Conservation (phyloP, 495 filamentous ascomycete species). For the Paragyromitra xinjiangensis region DNA sequence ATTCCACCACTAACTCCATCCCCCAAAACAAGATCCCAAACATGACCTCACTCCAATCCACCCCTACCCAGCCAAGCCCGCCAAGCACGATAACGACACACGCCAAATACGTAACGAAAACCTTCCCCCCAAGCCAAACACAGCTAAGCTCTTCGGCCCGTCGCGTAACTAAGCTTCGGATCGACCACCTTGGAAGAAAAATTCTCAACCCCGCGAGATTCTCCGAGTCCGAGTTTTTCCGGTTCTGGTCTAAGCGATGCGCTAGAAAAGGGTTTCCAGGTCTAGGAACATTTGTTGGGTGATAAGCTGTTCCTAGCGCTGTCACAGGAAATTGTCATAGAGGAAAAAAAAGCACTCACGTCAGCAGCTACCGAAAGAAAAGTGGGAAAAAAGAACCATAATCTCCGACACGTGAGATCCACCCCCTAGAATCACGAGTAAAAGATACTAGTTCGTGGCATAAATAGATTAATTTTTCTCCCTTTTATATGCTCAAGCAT, state of each 20-base stretch:
- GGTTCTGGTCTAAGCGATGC: not conserved
- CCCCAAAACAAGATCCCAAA: not conserved
- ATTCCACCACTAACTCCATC: not conserved
- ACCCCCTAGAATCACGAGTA: not conserved
- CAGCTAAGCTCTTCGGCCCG: not conserved
- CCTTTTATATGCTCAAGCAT: slow-evolving; percentile 23
- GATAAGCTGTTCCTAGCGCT: slow-evolving; percentile 22
- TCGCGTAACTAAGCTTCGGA: slow-evolving; percentile 12
- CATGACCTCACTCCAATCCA: not conserved
- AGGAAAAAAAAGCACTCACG: not conserved
- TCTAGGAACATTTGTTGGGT: not conserved
- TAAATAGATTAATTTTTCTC: slow-evolving; percentile 34
- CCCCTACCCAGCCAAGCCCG: not conserved
- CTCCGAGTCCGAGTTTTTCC: slow-evolving; percentile 21
- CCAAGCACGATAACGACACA: not conserved
- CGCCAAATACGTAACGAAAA: not conserved
- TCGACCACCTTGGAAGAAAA: not conserved
- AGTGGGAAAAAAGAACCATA: not conserved
- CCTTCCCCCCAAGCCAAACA: not conserved
- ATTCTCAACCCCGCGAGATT: not conserved
- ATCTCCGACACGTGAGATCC: not conserved
- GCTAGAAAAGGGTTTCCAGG: slow-evolving; percentile 15
- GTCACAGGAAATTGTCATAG: slow-evolving; percentile 34
- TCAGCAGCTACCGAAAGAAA: not conserved
- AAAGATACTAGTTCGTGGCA: slow-evolving; percentile 15